Evolutionary conservation across 768 basidiomycete species (phyloP), one percentile per base, ranked within the genome.

Genomic region (Rhizopogon salebrosus): DNA sequence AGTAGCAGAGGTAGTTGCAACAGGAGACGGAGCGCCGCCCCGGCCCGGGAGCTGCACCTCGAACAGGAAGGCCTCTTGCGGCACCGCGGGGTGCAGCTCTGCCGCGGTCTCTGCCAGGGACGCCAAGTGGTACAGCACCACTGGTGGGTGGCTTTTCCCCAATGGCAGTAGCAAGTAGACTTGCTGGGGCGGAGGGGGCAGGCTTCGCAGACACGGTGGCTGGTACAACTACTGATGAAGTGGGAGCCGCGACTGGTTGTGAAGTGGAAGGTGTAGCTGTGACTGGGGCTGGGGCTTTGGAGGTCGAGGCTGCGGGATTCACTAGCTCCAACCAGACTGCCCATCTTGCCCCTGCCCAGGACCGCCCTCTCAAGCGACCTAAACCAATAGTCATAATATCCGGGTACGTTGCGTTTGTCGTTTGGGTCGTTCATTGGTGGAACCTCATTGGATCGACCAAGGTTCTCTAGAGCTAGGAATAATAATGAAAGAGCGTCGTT

Each of bases 241-340:
- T 39, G 31, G 58, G 39, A 3, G 59, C 49, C 14, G 52, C 46
- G 5, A 64, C 50, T 16, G 71, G 31, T 43, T 59, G 36, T 13
- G 54, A 23, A 13, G 56, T 45, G 29, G 57, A n/a, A 6, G 56
- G 49, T 1, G 63, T 43, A 4, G 63, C 39, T 18, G 52, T 23
- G 5, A 57, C n/a, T 11, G 63, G 24, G 14, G 53, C 38, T 11
- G 53, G 20, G 10, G 53, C 14, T 23, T 54, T 37, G 11, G 62
- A 43, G 11, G 41, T 49, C 20, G 59, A 23, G 22, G 48, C 37
- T 56, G 53, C 41, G 38, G 54, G 31, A n/a, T 13, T 95, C 91
- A 60, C 94, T 95, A 22, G 93, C 92, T 0, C 97, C 97, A 7
- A 99, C 95, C 37, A 90, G 69, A 64, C 90, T 97, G 1, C 95